phyloP scores from a whole-genome alignment of 176 grass and related monocot species.

The Rhipidocladum racemiflorum region DNA sequence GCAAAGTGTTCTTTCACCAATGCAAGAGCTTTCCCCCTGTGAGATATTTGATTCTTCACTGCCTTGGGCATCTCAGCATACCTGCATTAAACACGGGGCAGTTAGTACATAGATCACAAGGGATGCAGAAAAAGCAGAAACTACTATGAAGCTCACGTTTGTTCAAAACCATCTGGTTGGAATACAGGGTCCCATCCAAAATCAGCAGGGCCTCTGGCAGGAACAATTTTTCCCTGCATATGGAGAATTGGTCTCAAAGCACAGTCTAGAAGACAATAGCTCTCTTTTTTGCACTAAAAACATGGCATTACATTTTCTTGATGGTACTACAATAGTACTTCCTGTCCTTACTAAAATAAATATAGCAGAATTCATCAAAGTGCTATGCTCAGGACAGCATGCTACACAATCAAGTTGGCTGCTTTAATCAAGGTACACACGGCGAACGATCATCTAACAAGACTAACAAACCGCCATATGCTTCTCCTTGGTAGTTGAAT shows the following conservation, averaged over 20 bases:
- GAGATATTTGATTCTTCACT: slow-evolving; percentile 93
- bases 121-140: neutral
- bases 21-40: slow-evolving; percentile 74
- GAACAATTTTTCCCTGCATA: slow-evolving; percentile 76
- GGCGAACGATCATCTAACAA: neutral
- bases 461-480: neutral
- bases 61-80: slow-evolving; percentile 94
- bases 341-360: neutral
- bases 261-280: neutral
- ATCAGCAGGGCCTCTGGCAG: slow-evolving; percentile 76
- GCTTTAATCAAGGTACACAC: neutral
- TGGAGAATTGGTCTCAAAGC: slow-evolving; percentile 23
- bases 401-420: neutral
- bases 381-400: neutral
- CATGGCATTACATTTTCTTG: neutral
- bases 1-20: slow-evolving; percentile 87
- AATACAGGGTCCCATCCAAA: slow-evolving; percentile 98
- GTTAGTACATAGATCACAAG: slow-evolving; percentile 2
- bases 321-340: neutral
- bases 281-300: neutral
- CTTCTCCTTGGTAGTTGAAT: neutral
- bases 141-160: slow-evolving; percentile 55
- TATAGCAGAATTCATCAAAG: neutral
- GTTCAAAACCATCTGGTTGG: slow-evolving; percentile 83
- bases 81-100: slow-evolving; percentile 31